These are phyloP conservation scores for Phalaenopsis aphrodite DNA, from an alignment of 106 monocot species.

Conservation along the genomic window DNA sequence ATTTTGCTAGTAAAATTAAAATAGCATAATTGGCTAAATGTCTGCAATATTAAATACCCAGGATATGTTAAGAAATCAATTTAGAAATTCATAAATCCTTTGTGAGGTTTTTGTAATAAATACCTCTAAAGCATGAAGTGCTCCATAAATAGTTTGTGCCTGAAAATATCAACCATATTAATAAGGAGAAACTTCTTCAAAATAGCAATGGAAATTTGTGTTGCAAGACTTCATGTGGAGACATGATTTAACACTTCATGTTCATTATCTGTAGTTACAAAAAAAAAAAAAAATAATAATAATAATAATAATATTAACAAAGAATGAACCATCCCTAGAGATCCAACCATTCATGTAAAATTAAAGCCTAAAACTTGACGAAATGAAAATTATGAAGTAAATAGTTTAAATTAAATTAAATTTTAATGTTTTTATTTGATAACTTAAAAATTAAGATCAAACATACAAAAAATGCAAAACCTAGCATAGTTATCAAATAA, in stretches of 20 bases:
- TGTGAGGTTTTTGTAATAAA: conserved; percentile 12
- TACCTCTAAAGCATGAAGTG: conserved; percentile 90
- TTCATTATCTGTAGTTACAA: not conserved
- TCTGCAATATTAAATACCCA: conserved; percentile 39
- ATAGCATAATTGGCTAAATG: conserved; percentile 83
- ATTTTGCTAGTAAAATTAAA: conserved; percentile 48
- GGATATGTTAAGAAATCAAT: not conserved
- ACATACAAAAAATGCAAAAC: not conserved
- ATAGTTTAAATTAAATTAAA: no score
- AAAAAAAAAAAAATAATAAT: no score
- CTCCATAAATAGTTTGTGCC: conserved; percentile 93
- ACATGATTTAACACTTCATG: not conserved
- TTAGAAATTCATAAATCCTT: not conserved
- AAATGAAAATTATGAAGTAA: not conserved
- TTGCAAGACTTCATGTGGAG: not conserved
- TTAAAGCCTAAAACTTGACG: not conserved
- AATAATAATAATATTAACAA: not conserved
- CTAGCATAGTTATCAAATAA: no score
- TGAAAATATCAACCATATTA: conserved; percentile 24
- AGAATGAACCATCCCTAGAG: not conserved
- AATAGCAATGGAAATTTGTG: not conserved
- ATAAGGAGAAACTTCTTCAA: not conserved
- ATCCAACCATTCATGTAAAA: not conserved
- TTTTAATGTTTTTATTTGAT: no score
- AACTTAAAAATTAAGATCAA: not conserved